A percentile compares a stretch with the other conserved stretches of the same genome.
phyloP scores from a whole-genome alignment of 768 basidiomycete genomes.

The Exidia glandulosa region DNA sequence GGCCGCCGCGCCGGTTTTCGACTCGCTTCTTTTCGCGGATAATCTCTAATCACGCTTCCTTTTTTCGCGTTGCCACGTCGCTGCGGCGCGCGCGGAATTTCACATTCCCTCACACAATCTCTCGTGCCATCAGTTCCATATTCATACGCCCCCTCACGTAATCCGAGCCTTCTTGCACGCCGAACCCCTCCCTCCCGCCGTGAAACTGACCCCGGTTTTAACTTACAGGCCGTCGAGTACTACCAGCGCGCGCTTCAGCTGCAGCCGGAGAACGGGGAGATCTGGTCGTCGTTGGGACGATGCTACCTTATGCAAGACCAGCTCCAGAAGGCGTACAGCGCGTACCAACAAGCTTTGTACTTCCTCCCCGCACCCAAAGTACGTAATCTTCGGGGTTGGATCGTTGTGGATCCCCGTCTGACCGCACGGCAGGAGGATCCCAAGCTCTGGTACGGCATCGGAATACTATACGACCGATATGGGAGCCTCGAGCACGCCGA shows the following conservation, averaged over 20 bases:
- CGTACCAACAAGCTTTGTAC: constrained; percentile 97
- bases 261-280: constrained; percentile 95
- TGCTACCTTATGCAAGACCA: constrained; percentile 99
- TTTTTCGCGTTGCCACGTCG: no score
- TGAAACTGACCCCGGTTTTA: not conserved
- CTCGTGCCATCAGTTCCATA: not conserved
- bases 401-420: constrained; percentile 7
- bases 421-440: constrained; percentile 63
- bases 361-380: constrained; percentile 93
- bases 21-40: no score
- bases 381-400: constrained; percentile 8
- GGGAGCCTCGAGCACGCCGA: constrained; percentile 98
- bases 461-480: constrained; percentile 96
- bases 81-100: no score
- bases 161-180: no score
- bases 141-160: no score
- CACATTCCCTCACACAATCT: not conserved
- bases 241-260: constrained; percentile 86
- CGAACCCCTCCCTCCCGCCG: not conserved
- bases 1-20: no score
- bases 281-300: constrained; percentile 95
- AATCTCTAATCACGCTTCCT: no score
- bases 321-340: constrained; percentile 94
- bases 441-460: constrained; percentile 99
- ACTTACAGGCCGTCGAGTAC: constrained; percentile 78